Conservation (phyloP, 2,329 filamentous ascomycete species). For the Fusarium miscanthi region DNA sequence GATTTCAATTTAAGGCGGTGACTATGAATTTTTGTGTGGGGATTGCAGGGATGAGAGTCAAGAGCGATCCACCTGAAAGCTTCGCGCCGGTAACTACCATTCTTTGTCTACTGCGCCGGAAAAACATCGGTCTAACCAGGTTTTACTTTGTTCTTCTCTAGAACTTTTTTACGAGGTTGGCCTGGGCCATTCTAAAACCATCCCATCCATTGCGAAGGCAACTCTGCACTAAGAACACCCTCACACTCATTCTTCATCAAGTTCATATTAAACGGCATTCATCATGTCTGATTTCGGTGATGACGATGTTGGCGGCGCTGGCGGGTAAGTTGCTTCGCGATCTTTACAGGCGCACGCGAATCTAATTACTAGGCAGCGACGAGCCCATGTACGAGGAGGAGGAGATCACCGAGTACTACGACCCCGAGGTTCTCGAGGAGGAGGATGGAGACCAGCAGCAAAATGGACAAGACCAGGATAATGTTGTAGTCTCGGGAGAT, state of each 20-base stretch:
- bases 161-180: slow-evolving; percentile 48
- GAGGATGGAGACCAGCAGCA: slow-evolving; percentile 63
- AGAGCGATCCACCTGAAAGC: slow-evolving; percentile 3
- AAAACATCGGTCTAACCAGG: slow-evolving; percentile 48
- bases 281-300: slow-evolving; percentile 81
- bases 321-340: slow-evolving; percentile 59
- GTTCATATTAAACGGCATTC: neutral
- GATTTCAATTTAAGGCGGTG: slow-evolving; percentile 50
- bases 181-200: slow-evolving; percentile 37
- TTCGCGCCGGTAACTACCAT: neutral
- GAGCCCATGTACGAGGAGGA: slow-evolving; percentile 80
- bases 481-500: slow-evolving; percentile 71
- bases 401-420: slow-evolving; percentile 68
- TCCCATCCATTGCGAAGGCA: slow-evolving; percentile 29
- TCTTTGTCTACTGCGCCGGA: slow-evolving; percentile 34
- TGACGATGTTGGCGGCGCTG: slow-evolving; percentile 69
- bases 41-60: slow-evolving; percentile 23
- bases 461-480: slow-evolving; percentile 67
- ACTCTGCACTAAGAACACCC: neutral
- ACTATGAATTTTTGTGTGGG: slow-evolving; percentile 46
- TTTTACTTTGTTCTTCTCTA: slow-evolving; percentile 40
- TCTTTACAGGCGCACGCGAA: slow-evolving; percentile 17
- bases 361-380: slow-evolving; percentile 61
- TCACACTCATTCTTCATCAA: neutral
- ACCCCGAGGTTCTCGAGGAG: slow-evolving; percentile 65